A percentile compares a stretch with the other conserved stretches of the same genome.
Conservation (phyloP, 331 rosid species). For the Quercus lobata region DNA sequence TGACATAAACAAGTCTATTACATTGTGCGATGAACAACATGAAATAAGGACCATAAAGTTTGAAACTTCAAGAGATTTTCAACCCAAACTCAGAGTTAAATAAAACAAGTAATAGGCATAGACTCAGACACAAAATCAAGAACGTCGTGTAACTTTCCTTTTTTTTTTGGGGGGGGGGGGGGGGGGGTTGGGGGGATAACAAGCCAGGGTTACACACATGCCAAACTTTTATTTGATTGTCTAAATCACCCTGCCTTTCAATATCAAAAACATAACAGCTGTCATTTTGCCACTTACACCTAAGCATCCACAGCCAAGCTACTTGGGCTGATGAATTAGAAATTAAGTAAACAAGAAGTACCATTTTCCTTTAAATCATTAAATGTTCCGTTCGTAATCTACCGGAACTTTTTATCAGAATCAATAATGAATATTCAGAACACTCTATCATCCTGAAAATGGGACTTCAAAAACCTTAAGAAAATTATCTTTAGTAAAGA, state of each 20-base stretch:
- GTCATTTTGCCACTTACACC: not conserved
- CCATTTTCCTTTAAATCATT: not conserved
- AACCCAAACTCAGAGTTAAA: not conserved
- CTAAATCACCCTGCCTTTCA: not conserved
- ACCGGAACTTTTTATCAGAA: not conserved
- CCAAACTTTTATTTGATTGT: not conserved
- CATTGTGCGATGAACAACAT: not conserved
- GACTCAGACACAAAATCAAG: not conserved
- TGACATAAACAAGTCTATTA: not conserved
- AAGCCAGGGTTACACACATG: not conserved
- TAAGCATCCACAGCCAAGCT: not conserved
- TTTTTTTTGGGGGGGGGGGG: fast-evolving
- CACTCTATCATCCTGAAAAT: not conserved
- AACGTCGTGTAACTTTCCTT: not conserved
- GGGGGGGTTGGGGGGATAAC: no score
- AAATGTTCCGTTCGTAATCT: not conserved
- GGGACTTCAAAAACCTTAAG: no score
- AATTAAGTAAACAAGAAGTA: not conserved
- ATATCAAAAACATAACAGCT: not conserved
- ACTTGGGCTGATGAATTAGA: not conserved
- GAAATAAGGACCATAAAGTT: not conserved
- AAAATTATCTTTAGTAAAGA: not conserved
- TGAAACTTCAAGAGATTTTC: not conserved
- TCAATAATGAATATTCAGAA: not conserved
- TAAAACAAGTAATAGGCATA: not conserved